Base-by-base conservation (phyloP, 2,329 filamentous ascomycete species). In the Aspergillus candidus region DNA sequence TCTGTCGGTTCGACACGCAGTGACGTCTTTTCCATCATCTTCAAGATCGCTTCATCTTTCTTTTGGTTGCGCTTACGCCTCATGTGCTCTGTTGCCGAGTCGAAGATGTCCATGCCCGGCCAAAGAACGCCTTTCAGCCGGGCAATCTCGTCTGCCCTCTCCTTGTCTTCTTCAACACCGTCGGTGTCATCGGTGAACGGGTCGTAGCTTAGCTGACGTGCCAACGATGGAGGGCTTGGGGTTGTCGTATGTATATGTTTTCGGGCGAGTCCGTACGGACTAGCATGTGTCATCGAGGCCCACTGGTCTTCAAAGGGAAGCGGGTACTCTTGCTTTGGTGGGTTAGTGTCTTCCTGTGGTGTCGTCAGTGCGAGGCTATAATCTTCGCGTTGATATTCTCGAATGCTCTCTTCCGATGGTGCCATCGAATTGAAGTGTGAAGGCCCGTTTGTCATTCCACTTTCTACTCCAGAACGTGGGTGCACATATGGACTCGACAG, bases 31-130 rank as follows among this genome's bases (percentile, higher is more conserved):
- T 74, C 65, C 71, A 76, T 73, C 49, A 61, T 64, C 50, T 62
- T 71, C 37, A 75, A 41, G 17, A 70, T 63, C 29, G 61, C 68
- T 11, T 61, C 62, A 36, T 75, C 71, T 49, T 76, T 76, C 52
- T 73, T 75, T 54, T 76, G 73, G 44, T 76, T 76, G 33, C 73
- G 69, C 47, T 67, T 72, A 35, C 68, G 66, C 49, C 66, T 69
- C 68, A 72, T 73, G 41, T 72, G 66, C 43, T 67, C 60, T 0
- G 72, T 73, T 11, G 73, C 73, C 27, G 73, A 72, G 54, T 76
- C 73, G 50, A 75, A 76, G 27, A 75, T 60, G 48, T 71, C 69
- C 73, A 76, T 76, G 14, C 73, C 73, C 18, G 72, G 72, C 69
- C 70, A 75, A 31, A 68, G 53, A 13, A 72, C 60, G 2, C 73